phyloP scores from a whole-genome alignment of 1,139 yeast species.

The Saccharomyces hybrid region DNA sequence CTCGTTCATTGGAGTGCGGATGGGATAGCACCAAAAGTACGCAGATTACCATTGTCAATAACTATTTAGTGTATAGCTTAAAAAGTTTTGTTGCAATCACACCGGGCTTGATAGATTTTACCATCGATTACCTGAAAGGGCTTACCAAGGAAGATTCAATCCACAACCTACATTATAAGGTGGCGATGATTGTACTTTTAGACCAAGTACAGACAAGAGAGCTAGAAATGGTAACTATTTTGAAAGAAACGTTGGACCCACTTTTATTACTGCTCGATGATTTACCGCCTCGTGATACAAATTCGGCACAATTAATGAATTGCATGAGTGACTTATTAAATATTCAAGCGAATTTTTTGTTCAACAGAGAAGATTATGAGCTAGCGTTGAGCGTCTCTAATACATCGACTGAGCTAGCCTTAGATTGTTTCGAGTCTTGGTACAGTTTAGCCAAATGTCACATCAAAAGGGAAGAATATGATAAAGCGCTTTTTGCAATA shows the following conservation, averaged over 20 bases:
- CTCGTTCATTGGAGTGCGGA: constrained; percentile 59
- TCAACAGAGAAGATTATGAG: constrained; percentile 55
- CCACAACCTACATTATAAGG: constrained; percentile 48
- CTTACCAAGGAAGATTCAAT: constrained; percentile 41
- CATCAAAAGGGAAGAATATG: constrained; percentile 60
- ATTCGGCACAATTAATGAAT: constrained; percentile 5
- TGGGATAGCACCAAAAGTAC: constrained; percentile 56
- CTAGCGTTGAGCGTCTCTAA: constrained; percentile 67
- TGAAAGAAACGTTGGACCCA: constrained; percentile 48
- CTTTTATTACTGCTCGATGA: constrained; percentile 13
- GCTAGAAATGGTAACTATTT: constrained; percentile 55
- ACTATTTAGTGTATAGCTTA: constrained; percentile 72
- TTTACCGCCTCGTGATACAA: constrained; percentile 11
- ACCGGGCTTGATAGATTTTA: constrained; percentile 47
- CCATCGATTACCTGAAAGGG: constrained; percentile 45
- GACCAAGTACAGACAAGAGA: constrained; percentile 47
- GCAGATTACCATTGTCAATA: constrained; percentile 51
- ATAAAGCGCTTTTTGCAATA: constrained; percentile 69
- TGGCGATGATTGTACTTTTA: constrained; percentile 35
- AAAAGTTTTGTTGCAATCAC: constrained; percentile 55
- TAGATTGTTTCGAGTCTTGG: constrained; percentile 84
- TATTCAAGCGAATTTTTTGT: constrained; percentile 65
- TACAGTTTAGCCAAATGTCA: constrained; percentile 62
- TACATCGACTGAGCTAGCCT: constrained; percentile 70
- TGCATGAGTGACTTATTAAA: constrained; percentile 31